Evolutionary conservation across 2,329 filamentous ascomycete genomes (phyloP), one percentile per base, ranked within the genome.

Genomic region (Talaromyces islandicus): DNA sequence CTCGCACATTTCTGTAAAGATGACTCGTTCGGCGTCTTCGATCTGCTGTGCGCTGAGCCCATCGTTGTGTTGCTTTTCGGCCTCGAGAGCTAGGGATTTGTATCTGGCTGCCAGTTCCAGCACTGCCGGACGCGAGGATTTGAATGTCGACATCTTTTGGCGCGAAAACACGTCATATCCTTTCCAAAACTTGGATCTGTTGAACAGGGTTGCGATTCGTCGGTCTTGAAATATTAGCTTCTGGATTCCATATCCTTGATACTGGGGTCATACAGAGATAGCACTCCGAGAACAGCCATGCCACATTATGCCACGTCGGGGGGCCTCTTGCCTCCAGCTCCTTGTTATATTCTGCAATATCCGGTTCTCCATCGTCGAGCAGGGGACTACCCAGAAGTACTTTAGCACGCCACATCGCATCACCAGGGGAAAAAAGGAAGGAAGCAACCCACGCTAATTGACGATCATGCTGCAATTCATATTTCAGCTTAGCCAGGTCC

Each of bases 1-100:
- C 80, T 97, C 91, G 75, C 88, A 92, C 89, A 97, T 95, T 72
- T 97, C 93, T 25, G 82, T 82, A 77, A 97, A 97, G 27, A 97
- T 79, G 0, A 92, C 76, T 70, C 86, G 85, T 71, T 95, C 90
- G 0, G 90, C 87, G 59, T 88, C 84, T 30, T 85, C 83, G 55
- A 86, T 70, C 65, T 86, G 77, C 58, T 80, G 73, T 1, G 71
- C 48, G 0, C 68, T 68, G 59, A 69, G 67, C 30, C 67, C 62
- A 3, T 61, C 38, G 17, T 11, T 48, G 7, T 14, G 25, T 6
- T 53, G 19, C 65, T 83, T 82, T 48, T 83, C 80, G 38, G 94
- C 79, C 71, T 92, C 84, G 41, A 80, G 78, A 51, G 91, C 81
- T 3, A 97, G 80, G 58, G 91, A 84, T 66, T 85, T 85, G 77